Evolutionary conservation across 2,329 filamentous ascomycete species (phyloP).

Genomic region (Colletotrichum destructivum): DNA sequence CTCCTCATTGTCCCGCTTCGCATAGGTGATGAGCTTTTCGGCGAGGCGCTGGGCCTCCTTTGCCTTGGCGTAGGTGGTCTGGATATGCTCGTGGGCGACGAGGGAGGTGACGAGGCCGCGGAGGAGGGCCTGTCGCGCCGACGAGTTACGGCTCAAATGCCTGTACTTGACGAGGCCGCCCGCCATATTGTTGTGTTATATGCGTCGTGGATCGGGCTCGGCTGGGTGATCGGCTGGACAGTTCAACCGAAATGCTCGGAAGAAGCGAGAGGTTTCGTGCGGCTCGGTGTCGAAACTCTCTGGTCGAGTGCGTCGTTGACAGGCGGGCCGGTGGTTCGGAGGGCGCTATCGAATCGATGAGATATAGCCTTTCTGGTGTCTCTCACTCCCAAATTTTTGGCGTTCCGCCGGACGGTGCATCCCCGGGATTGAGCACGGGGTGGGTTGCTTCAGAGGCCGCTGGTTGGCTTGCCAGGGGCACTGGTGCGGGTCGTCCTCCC

Average conservation of each 20-base stretch:
- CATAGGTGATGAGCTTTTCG: constrained; percentile 94
- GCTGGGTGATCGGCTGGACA: constrained; percentile 13
- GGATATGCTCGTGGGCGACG: constrained; percentile 92
- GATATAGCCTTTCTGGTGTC: background rate
- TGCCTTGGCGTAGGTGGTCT: constrained; percentile 95
- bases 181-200: constrained; percentile 73
- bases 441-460: background rate
- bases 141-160: constrained; percentile 86
- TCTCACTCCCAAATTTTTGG: constrained; percentile 38
- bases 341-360: constrained; percentile 14
- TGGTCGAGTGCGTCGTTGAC: background rate
- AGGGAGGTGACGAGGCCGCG: constrained; percentile 97
- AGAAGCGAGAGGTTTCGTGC: constrained; percentile 20
- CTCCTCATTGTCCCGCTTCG: constrained; percentile 92
- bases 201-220: constrained; percentile 13
- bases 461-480: constrained; percentile 28
- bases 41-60: constrained; percentile 96
- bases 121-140: constrained; percentile 92
- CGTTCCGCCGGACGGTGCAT: constrained; percentile 20
- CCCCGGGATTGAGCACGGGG: constrained; percentile 16
- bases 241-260: constrained; percentile 20
- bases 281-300: constrained; percentile 40
- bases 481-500: constrained; percentile 10
- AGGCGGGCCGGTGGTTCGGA: constrained; percentile 43
- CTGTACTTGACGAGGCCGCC: constrained; percentile 90